These are phyloP conservation scores for Ogataea saltuana DNA, from an alignment of 805 yeast genomes.

Conservation along the genomic window DNA sequence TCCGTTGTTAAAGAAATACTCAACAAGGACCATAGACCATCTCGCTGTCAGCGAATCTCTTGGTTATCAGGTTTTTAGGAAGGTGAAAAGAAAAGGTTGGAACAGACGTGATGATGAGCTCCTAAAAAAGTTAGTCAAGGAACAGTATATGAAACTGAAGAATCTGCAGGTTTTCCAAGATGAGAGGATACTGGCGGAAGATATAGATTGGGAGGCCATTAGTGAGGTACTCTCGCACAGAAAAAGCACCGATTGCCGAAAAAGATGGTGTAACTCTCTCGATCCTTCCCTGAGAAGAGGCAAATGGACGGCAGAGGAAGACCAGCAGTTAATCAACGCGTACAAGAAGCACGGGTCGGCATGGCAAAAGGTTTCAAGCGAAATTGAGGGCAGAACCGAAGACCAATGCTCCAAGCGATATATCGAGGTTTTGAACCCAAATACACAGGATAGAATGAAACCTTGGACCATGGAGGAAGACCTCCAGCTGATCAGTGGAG, in stretches of 20 bases:
- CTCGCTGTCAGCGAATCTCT: slow-evolving; percentile 65
- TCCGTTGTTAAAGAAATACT: slow-evolving; percentile 15
- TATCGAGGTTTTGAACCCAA: slow-evolving; percentile 84
- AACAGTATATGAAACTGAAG: slow-evolving; percentile 28
- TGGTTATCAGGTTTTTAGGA: slow-evolving; percentile 72
- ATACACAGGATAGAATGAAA: slow-evolving; percentile 70
- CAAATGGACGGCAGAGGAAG: slow-evolving; percentile 84
- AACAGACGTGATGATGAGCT: slow-evolving; percentile 68
- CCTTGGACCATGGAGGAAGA: slow-evolving; percentile 85
- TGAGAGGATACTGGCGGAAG: slow-evolving; percentile 38
- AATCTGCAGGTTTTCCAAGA: slow-evolving; percentile 22
- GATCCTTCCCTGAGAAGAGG: slow-evolving; percentile 85
- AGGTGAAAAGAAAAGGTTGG: slow-evolving; percentile 71
- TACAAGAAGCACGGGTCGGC: slow-evolving; percentile 70
- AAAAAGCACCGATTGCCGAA: slow-evolving; percentile 79
- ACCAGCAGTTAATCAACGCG: slow-evolving; percentile 61
- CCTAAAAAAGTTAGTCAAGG: slow-evolving; percentile 45
- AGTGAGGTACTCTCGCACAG: slow-evolving; percentile 50
- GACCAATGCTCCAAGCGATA: slow-evolving; percentile 94
- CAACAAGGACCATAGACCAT: slow-evolving; percentile 43
- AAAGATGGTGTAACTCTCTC: slow-evolving; percentile 82
- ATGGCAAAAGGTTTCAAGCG: slow-evolving; percentile 82
- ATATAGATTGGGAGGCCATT: slow-evolving; percentile 63
- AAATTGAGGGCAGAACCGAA: slow-evolving; percentile 83
- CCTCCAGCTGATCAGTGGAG: slow-evolving; percentile 61